phyloP scores from a whole-genome alignment of 1,284 basidiomycete genomes.

The Acaromyces ingoldii region DNA sequence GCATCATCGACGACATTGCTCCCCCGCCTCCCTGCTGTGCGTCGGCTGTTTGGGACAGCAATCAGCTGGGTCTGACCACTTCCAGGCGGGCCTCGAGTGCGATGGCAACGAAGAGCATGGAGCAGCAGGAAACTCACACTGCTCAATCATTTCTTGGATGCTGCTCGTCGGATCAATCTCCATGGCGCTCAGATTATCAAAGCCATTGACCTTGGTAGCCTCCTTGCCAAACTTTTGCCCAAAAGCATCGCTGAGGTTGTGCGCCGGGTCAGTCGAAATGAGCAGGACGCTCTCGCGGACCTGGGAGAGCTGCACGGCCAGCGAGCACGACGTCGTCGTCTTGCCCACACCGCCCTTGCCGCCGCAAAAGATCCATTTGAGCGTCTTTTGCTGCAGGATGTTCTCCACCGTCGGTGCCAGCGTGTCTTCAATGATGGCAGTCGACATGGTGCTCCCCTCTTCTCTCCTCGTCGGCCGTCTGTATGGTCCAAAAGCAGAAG shows the following conservation, averaged over 20 bases:
- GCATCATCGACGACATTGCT: conserved; percentile 99
- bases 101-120: no score
- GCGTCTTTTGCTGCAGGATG: conserved; percentile 47
- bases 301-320: conserved; percentile 46
- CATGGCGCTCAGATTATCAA: conserved; percentile 95
- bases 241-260: conserved; percentile 97
- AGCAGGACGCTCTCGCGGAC: conserved; percentile 47
- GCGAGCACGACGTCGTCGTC: conserved; percentile 49
- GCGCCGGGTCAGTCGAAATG: conserved; percentile 89
- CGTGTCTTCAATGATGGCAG: background rate
- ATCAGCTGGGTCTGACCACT: no score
- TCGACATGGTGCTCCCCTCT: background rate
- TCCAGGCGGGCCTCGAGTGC: no score
- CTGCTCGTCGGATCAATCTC: conserved; percentile 97
- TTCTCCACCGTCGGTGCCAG: conserved; percentile 40
- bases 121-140: conserved; percentile 61
- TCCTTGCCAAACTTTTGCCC: conserved; percentile 99
- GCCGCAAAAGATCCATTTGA: conserved; percentile 51
- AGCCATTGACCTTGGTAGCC: conserved; percentile 97
- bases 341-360: conserved; percentile 52
- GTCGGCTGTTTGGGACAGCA: conserved; percentile 62
- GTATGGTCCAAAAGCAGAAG: no score
- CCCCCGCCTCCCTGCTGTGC: conserved; percentile 61
- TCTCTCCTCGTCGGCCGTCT: no score
- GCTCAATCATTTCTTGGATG: conserved; percentile 98